phyloP scores from a whole-genome alignment of 2,329 filamentous ascomycete species.

The Chlorencoelia australis region DNA sequence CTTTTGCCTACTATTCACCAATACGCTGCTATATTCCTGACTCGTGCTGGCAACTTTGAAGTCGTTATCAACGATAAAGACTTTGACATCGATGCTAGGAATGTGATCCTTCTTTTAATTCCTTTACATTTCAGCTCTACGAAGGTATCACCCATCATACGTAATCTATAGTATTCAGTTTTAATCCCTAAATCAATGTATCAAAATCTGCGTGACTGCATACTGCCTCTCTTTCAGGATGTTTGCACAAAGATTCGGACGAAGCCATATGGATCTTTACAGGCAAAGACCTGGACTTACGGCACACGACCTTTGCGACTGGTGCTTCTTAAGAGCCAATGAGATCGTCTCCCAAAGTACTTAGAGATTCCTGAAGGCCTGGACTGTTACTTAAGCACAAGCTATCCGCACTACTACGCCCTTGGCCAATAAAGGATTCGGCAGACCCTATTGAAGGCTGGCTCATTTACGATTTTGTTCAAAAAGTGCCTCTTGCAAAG shows the following conservation, averaged over 20 bases:
- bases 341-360: slow-evolving; percentile 23
- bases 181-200: background rate
- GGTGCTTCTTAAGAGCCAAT: slow-evolving; percentile 13
- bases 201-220: background rate
- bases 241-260: background rate
- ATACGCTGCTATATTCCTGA: background rate
- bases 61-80: slow-evolving; percentile 19
- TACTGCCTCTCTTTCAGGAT: slow-evolving; percentile 1
- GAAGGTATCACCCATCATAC: slow-evolving; percentile 2
- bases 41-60: slow-evolving; percentile 27
- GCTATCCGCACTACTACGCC: no score
- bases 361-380: slow-evolving; percentile 23
- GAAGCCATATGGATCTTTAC: background rate
- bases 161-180: slow-evolving; percentile 4
- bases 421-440: slow-evolving; percentile 31
- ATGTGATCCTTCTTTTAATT: slow-evolving; percentile 1
- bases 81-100: slow-evolving; percentile 9
- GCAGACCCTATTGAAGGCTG: slow-evolving; percentile 31
- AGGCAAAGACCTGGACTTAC: slow-evolving; percentile 4
- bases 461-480: slow-evolving; percentile 8
- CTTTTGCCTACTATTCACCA: slow-evolving; percentile 1
- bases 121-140: background rate
- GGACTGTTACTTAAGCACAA: no score
- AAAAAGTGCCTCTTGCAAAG: background rate
- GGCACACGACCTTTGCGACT: slow-evolving; percentile 1